phyloP scores from a whole-genome alignment of 805 yeast species.

The Cyberlindnera americana region DNA sequence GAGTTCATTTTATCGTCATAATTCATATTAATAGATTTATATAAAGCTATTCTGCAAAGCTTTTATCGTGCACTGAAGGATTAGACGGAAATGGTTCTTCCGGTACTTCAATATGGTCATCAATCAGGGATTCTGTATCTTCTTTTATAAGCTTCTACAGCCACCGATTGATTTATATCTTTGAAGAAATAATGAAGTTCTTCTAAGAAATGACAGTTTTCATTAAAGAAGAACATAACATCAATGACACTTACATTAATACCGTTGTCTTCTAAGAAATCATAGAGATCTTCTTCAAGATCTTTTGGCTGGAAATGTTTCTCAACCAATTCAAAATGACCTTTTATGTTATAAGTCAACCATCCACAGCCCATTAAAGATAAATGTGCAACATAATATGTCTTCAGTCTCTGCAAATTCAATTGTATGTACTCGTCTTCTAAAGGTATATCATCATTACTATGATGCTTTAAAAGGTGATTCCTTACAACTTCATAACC shows the following conservation, averaged over 20 bases:
- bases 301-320: neutral
- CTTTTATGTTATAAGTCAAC: conserved; percentile 1
- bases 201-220: conserved; percentile 5
- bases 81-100: too few species aligned
- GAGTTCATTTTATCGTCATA: too few species aligned
- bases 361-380: conserved; percentile 5
- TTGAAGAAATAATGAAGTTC: conserved; percentile 14
- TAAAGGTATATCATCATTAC: neutral
- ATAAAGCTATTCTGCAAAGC: too few species aligned
- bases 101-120: neutral
- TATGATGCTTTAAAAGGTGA: conserved; percentile 4
- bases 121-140: conserved; percentile 9
- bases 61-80: too few species aligned
- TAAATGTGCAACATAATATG: conserved; percentile 6
- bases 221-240: conserved; percentile 2
- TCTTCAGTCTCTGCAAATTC: conserved; percentile 3
- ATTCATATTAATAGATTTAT: too few species aligned
- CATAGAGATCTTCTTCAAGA: neutral
- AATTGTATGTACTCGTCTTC: neutral
- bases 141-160: conserved; percentile 1
- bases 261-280: conserved; percentile 1
- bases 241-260: neutral
- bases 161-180: neutral
- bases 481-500: conserved; percentile 2
- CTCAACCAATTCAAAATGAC: neutral